Evolutionary conservation across 1,139 yeast genomes (phyloP).

Genomic region (Yamadazyma siamensis): DNA sequence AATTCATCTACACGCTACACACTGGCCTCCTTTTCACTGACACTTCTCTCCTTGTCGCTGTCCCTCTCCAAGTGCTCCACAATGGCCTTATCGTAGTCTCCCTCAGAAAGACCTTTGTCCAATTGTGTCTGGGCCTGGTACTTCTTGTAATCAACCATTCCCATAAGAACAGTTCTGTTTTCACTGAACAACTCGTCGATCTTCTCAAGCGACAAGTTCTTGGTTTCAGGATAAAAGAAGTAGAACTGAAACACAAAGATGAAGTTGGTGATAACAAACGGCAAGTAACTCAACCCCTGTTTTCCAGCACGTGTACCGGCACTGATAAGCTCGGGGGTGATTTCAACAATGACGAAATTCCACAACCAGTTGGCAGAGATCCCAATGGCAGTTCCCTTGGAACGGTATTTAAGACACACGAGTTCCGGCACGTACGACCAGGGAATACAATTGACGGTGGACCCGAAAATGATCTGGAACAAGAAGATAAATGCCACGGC

Average conservation of each 20-base stretch:
- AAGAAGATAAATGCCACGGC: slow-evolving; percentile 15
- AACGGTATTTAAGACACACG: slow-evolving; percentile 20
- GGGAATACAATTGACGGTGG: slow-evolving; percentile 29
- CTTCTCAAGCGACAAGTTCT: slow-evolving; percentile 42
- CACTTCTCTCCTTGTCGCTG: no score
- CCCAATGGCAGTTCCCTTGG: slow-evolving; percentile 28
- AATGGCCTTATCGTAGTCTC: slow-evolving; percentile 2
- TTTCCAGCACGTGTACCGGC: slow-evolving; percentile 11
- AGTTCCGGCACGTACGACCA: slow-evolving; percentile 20
- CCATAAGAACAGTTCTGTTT: slow-evolving; percentile 12
- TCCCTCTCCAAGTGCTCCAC: slow-evolving; percentile 7
- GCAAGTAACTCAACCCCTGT: slow-evolving; percentile 11
- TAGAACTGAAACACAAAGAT: slow-evolving; percentile 34
- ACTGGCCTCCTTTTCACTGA: no score
- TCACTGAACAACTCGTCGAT: slow-evolving; percentile 36
- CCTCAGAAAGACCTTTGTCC: not conserved
- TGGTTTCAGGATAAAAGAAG: slow-evolving; percentile 47
- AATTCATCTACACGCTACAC: no score
- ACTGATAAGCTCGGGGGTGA: slow-evolving; percentile 23
- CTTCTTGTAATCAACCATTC: slow-evolving; percentile 9
- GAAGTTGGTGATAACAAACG: slow-evolving; percentile 7
- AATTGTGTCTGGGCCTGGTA: not conserved
- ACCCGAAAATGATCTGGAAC: slow-evolving; percentile 15
- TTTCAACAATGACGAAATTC: slow-evolving; percentile 35
- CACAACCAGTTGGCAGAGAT: slow-evolving; percentile 38